Evolutionary conservation across 768 basidiomycete genomes (phyloP).

Genomic region (Suillus paluster): DNA sequence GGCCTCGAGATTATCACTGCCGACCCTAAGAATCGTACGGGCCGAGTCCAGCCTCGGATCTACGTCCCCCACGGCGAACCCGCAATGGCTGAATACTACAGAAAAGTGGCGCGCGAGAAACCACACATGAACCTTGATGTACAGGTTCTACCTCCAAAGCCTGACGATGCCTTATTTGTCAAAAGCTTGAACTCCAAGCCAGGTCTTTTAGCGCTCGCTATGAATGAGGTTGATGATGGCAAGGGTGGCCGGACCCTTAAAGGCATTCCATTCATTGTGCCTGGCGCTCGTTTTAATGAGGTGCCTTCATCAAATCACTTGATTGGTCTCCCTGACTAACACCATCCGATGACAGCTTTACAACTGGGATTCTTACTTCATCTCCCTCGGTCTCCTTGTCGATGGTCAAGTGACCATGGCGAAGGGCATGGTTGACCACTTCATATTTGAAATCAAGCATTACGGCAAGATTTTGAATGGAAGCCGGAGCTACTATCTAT

Average conservation of each 20-base stretch:
- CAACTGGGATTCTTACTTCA: slow-evolving; percentile 97
- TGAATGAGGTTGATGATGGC: slow-evolving; percentile 87
- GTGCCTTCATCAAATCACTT: slow-evolving; percentile 43
- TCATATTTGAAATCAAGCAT: slow-evolving; percentile 98
- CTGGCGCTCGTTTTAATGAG: slow-evolving; percentile 94
- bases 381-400: slow-evolving; percentile 89
- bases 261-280: slow-evolving; percentile 96
- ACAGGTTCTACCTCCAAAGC: slow-evolving; percentile 83
- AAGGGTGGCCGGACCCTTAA: slow-evolving; percentile 82
- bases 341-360: slow-evolving; percentile 61
- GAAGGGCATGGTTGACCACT: slow-evolving; percentile 98
- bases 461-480: slow-evolving; percentile 98
- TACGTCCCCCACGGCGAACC: slow-evolving; percentile 95
- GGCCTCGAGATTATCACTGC: slow-evolving; percentile 97
- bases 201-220: slow-evolving; percentile 91
- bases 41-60: slow-evolving; percentile 87
- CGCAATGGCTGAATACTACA: slow-evolving; percentile 94
- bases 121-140: slow-evolving; percentile 95
- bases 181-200: slow-evolving; percentile 94
- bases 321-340: slow-evolving; percentile 11
- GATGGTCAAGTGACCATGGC: slow-evolving; percentile 95
- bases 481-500: slow-evolving; percentile 93
- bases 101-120: slow-evolving; percentile 86
- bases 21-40: slow-evolving; percentile 96
- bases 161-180: slow-evolving; percentile 87